Base-by-base conservation (phyloP, 208 protist species). In the Herpetomonas tarakana region DNA sequence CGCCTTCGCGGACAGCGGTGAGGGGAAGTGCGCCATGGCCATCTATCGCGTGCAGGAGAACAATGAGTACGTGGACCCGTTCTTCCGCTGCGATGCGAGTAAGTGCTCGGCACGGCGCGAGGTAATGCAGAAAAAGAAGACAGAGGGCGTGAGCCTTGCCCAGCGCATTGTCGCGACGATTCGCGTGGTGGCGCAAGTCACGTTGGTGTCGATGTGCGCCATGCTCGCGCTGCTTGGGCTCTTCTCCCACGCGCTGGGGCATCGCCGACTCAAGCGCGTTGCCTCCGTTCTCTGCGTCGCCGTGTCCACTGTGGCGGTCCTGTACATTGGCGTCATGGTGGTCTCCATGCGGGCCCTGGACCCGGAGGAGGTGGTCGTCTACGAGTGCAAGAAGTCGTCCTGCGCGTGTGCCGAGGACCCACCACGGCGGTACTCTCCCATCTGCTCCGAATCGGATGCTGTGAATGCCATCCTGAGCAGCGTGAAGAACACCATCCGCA, bases 11-110 rank as follows among this genome's bases (percentile, higher is more conserved):
- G 66, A 62, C 16, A 49, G 60, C 24, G 28, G 65, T 1, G 67
- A 60, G 2, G 82, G 75, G 11, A 28, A 31, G 29, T 95, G 85
- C 50, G 41, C 41, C 51, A 79, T 95, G 68, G 65, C 71, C 27
- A 68, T 95, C 41, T 91, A 88, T 60, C 85, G 89, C 39, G 75
- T 89, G 12, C 86, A 95, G 65, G 77, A 70, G 7, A 53, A 86
- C 31, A 16, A 65, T 2, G 71, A 63, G 55, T 92, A 77, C 52
- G 58, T 90, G 3, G 89, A 95, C 62, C 58, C 83, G 0, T 95
- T 95, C 65, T 92, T 95, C 64, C 72, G 74, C 31, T 95, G 89
- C 52, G 57, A 64, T 12, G 67, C 79, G 11, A 46, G 30, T 0
- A 2, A 62, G 52, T 95, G 89, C 71, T 74, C 81, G 19, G 81